Evolutionary conservation across 371 early-diverging fungal species (phyloP).

Genomic region (Ordospora colligata): DNA sequence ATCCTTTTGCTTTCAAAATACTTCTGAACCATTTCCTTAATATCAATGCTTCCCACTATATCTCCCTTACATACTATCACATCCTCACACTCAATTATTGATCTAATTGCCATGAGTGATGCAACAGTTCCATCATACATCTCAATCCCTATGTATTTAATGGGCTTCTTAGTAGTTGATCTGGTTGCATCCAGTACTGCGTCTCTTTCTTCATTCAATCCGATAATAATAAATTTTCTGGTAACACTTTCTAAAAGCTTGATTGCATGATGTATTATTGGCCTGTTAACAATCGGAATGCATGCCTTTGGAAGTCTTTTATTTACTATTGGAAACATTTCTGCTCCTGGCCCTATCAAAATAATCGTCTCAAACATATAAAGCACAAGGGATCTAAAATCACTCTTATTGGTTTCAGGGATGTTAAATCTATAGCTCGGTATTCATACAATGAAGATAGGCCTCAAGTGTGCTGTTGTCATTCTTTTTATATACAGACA

Average conservation of each 20-base stretch:
- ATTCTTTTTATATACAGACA: not conserved
- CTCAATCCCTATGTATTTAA: conserved; percentile 20
- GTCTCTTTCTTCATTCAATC: conserved; percentile 6
- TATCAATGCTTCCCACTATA: conserved; percentile 22
- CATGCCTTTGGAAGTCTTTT: not conserved
- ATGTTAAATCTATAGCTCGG: not conserved
- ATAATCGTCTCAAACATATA: conserved; percentile 37
- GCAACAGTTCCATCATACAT: conserved; percentile 28
- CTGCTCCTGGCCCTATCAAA: conserved; percentile 38
- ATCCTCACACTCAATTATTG: conserved; percentile 14
- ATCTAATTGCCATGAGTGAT: not conserved
- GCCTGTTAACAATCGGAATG: conserved; percentile 31
- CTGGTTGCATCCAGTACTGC: not conserved
- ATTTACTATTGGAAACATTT: conserved; percentile 31
- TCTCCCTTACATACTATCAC: conserved; percentile 42
- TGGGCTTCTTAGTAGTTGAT: not conserved
- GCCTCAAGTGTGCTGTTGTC: not conserved
- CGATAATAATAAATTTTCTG: conserved; percentile 18
- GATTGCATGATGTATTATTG: conserved; percentile 25
- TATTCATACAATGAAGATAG: not conserved
- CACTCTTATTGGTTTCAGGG: not conserved
- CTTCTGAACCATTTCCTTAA: not conserved
- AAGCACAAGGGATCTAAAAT: conserved; percentile 8
- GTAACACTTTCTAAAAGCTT: not conserved
- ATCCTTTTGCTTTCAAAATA: not conserved